Base-by-base conservation (phyloP, 371 early-diverging fungal species). In the Rhizopus sp. region DNA sequence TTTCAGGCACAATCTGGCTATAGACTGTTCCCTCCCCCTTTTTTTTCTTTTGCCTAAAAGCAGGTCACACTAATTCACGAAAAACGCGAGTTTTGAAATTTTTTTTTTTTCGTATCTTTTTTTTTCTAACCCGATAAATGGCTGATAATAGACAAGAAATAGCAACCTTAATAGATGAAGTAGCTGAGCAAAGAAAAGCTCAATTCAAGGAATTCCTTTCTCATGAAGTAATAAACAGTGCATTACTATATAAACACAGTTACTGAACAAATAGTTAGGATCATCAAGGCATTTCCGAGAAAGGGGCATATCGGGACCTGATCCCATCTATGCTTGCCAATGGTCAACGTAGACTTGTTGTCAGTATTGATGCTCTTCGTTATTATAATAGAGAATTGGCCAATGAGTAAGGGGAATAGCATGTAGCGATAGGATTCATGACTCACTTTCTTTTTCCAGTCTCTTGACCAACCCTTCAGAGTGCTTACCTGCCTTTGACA, bases 321-420 rank as follows among this genome's bases (percentile, higher is more conserved):
- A 86, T 95, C 55, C 73, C 75, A 31, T 73, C 73, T 50, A 78
- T 94, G 86, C 50, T 94, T 37, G 68, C 74, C n/a, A 73, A 64
- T 8, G 81, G 78, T 5, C 70, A 83, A 48, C 81, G 86, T 29
- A 84, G 98, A 15, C 70, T 97, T 41, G 81, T 96, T 15, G 86
- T 97, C 62, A 93, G 92, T 62, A 71, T 98, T 50, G 94, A 98
- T 75, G 85, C 92, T 60, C 63, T 98, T 33, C 91, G 98, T 56
- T 77, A 86, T 52, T 88, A 86, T 67, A 86, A 88, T 61, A 56
- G 78, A 3, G 87, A 83, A 12, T 83, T 86, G 58, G 78, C 89
- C 10, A 68, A 77, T 44, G 85, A 85, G 92, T 92, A 78, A 58
- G 66, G 35, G 12, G 39, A 31, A 3, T 0, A n/a, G 23, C 17